Evolutionary conservation across 2,329 filamentous ascomycete species (phyloP).

Genomic region (Colletotrichum lupini): DNA sequence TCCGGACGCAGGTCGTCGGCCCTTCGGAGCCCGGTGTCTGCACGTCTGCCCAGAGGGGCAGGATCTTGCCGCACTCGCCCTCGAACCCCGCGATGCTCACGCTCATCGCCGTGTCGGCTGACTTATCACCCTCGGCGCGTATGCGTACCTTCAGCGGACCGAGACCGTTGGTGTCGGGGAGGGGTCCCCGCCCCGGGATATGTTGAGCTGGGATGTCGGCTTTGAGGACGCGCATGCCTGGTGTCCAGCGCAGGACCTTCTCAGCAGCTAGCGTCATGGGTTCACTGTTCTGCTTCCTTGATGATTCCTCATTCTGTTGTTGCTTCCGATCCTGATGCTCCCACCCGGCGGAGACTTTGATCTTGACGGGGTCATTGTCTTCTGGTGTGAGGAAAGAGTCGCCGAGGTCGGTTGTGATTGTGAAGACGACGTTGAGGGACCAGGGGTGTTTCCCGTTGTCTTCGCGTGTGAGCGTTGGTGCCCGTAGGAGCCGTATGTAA

Average conservation of each 20-base stretch:
- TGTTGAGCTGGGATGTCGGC: conserved; percentile 40
- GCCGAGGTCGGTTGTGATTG: conserved; percentile 68
- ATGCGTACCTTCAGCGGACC: conserved; percentile 1
- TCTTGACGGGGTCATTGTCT: conserved; percentile 55
- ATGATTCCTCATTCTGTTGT: conserved; percentile 14
- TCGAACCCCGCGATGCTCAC: conserved; percentile 12
- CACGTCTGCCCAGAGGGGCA: conserved; percentile 55
- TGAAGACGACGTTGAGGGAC: conserved; percentile 58
- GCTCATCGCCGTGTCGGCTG: conserved; percentile 10
- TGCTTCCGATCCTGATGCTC: not conserved
- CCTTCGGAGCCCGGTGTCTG: conserved; percentile 24
- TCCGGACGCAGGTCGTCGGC: conserved; percentile 44
- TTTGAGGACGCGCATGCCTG: conserved; percentile 50
- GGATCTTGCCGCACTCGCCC: conserved; percentile 49
- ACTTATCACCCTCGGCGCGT: not conserved
- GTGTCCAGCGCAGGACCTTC: conserved; percentile 42
- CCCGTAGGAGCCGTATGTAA: conserved; percentile 66
- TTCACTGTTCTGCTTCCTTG: conserved; percentile 43
- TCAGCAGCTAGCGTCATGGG: conserved; percentile 15
- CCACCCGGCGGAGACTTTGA: conserved; percentile 49
- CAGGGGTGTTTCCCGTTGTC: conserved; percentile 36
- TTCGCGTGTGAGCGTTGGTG: conserved; percentile 50
- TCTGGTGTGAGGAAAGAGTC: conserved; percentile 60
- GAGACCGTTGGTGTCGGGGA: not conserved
- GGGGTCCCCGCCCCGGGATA: not conserved